Base-by-base conservation (phyloP, 2,329 filamentous ascomycete species). In the Colletotrichum graminicola region DNA sequence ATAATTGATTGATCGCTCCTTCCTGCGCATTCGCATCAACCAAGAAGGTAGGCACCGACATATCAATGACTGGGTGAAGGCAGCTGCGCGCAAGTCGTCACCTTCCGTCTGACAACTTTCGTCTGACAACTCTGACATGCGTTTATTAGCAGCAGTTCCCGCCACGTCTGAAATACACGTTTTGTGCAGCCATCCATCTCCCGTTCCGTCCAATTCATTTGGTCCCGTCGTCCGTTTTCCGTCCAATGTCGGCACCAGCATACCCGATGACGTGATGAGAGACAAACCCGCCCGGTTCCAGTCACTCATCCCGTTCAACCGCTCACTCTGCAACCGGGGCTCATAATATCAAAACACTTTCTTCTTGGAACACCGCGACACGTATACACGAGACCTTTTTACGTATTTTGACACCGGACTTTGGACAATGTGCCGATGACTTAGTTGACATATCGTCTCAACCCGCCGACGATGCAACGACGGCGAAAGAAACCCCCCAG, bases 191-290 rank as follows among this genome's bases (percentile, higher is more conserved):
- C 39, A 41, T 41, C 39, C 39, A 41, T 51, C 34, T 3, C 18
- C 47, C 45, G 45, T 62, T 21, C 39, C 59, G 16, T 62, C 51
- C 39, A 45, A 56, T 64, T 39, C 21, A 34, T 39, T 56, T 14
- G 14, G 26, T 64, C 26, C 62, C 34, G 23, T 71, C 51, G 21
- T 71, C 63, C 32, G 26, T 39, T 39, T 5, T 36, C 55, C 67
- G 23, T 52, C 49, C 26, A 26, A 56, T 56, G 55, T 67, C 64
- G 56, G 56, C 43, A 61, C 39, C 52, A 16, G 26, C 62, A 49
- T 39, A 29, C 52, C 56, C 59, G 41, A 45, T 68, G 68, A 63
- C 68, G 68, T 59, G 64, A 68, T 68, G 21, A 36, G 51, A 52
- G 45, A 62, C 47, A 54, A 23, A n/a, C n/a, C 43, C 62, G n/a